Evolutionary conservation across 352 stramenopile genomes (phyloP).

Genomic region (Globisporangium camurandrum): DNA sequence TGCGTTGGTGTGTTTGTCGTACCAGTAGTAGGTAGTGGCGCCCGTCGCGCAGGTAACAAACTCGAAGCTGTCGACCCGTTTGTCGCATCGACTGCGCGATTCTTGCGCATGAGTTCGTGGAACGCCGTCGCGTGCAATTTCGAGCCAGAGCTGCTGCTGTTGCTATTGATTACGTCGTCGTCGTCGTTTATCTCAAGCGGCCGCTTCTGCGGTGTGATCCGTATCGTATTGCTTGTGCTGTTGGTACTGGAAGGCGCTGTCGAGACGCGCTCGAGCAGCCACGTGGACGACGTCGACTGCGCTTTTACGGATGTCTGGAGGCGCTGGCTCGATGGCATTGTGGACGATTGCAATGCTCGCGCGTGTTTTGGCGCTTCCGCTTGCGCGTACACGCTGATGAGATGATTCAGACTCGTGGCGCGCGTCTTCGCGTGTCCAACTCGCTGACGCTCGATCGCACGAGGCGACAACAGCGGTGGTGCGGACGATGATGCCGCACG

Average conservation of each 20-base stretch:
- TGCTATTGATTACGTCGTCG: not conserved
- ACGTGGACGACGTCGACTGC: slow-evolving; percentile 12
- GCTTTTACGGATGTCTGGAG: not conserved
- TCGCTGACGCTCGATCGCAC: slow-evolving; percentile 8
- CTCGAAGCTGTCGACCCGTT: too few relatives aligned
- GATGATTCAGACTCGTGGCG: slow-evolving; percentile 12
- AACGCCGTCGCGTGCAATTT: slow-evolving; percentile 20
- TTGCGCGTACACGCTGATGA: slow-evolving; percentile 9
- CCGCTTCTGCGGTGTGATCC: slow-evolving; percentile 7
- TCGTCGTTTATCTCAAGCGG: not conserved
- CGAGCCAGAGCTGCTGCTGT: not conserved
- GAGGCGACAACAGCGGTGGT: slow-evolving; percentile 3
- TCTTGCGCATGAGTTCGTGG: slow-evolving; percentile 27
- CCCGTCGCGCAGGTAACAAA: too few relatives aligned
- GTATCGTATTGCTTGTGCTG: slow-evolving; percentile 3
- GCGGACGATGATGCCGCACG: not conserved
- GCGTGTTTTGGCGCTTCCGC: slow-evolving; percentile 1
- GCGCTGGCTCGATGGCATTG: slow-evolving; percentile 1
- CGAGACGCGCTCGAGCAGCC: slow-evolving; percentile 13
- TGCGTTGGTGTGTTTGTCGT: not conserved
- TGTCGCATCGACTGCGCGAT: slow-evolving; percentile 11
- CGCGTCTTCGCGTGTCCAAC: slow-evolving; percentile 14
- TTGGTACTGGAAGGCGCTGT: too few relatives aligned
- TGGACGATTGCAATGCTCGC: not conserved
- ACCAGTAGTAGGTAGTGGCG: too few relatives aligned